A percentile compares a stretch with the other conserved stretches of the same genome.
Evolutionary conservation across 305 asterid genomes (phyloP).

Genomic region (Ajuga reptans): DNA sequence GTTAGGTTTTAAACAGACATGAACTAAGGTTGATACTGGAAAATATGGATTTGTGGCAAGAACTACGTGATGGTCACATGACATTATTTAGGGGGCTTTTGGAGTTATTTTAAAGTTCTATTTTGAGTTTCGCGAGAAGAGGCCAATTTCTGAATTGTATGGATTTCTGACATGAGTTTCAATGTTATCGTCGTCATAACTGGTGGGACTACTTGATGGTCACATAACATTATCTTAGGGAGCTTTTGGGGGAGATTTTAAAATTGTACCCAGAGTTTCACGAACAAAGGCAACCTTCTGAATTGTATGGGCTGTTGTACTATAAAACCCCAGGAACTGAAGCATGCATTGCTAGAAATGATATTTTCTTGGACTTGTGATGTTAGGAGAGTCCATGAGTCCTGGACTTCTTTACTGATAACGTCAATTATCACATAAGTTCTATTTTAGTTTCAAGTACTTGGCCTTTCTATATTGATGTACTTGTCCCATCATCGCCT

Average conservation of each 20-base stretch:
- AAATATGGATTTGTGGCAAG: neutral
- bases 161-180: neutral
- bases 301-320: neutral
- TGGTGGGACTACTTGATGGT: conserved; percentile 4
- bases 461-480: neutral
- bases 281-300: neutral
- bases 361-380: neutral
- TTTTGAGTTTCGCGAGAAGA: neutral
- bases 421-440: neutral
- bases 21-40: too few relatives aligned
- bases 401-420: neutral
- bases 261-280: neutral
- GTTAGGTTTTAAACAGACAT: too few relatives aligned
- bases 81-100: neutral
- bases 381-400: neutral
- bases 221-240: neutral
- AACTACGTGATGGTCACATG: conserved; percentile 2
- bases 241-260: neutral
- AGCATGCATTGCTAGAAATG: neutral
- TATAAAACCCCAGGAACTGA: neutral
- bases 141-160: neutral
- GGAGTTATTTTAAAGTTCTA: neutral
- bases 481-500: neutral
- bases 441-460: neutral
- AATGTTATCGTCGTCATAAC: neutral